Conservation (phyloP, 306 rosid species). For the Prunus armeniaca region DNA sequence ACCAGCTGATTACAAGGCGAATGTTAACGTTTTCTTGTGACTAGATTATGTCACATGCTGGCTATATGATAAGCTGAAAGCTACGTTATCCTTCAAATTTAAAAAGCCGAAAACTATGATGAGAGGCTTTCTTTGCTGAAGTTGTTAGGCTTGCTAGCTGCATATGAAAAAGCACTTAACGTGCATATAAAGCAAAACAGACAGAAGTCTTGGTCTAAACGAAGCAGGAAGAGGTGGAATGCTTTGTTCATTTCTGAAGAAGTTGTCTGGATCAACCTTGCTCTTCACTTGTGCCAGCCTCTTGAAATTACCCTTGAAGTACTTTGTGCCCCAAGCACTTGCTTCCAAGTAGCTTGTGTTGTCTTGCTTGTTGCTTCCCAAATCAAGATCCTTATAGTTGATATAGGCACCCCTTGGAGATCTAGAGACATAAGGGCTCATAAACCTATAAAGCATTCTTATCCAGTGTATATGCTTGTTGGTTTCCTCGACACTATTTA, state of each 20-base stretch:
- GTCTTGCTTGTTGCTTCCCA: conserved; percentile 34
- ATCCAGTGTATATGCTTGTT: conserved; percentile 41
- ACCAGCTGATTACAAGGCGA: not conserved
- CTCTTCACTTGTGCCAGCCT: conserved; percentile 36
- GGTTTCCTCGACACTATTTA: conserved; percentile 18
- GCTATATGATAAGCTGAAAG: not conserved
- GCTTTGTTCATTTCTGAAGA: conserved; percentile 48
- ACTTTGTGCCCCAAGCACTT: conserved; percentile 44
- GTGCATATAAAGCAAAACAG: not conserved
- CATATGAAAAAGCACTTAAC: not conserved
- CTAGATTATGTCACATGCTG: not conserved
- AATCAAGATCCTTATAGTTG: conserved; percentile 57
- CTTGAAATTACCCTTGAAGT: conserved; percentile 44
- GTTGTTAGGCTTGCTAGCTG: not conserved
- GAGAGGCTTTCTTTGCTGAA: not conserved
- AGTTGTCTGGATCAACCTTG: conserved; percentile 40
- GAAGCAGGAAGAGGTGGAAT: conserved; percentile 50
- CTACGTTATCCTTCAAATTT: not conserved
- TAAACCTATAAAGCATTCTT: conserved; percentile 32
- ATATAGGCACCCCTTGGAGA: conserved; percentile 55
- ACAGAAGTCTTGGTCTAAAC: not conserved
- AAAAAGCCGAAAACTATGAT: not conserved
- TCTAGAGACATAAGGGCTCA: conserved; percentile 48
- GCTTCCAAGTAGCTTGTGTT: conserved; percentile 30
- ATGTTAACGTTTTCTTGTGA: not conserved